Conservation (phyloP, 768 basidiomycete species). For the Boletus sp. region DNA sequence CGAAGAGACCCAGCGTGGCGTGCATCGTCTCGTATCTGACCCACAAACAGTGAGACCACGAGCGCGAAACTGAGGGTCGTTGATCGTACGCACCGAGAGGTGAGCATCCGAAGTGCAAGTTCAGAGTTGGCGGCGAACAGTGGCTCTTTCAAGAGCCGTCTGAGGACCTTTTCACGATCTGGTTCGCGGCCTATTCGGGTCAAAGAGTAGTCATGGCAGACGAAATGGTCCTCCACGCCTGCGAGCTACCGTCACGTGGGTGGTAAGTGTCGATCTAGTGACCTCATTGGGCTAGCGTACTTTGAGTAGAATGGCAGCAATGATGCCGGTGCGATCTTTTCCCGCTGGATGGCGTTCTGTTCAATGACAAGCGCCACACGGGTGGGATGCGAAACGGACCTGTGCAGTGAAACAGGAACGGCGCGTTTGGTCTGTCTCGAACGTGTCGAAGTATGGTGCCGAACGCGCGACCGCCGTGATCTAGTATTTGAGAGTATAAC, state of each 20-base stretch:
- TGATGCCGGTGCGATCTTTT: conserved; percentile 78
- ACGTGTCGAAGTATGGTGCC: conserved; percentile 72
- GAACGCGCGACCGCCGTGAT: conserved; percentile 67
- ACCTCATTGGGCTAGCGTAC: conserved; percentile 34
- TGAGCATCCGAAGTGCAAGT: conserved; percentile 81
- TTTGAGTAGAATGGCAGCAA: conserved; percentile 70
- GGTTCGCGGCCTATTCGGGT: conserved; percentile 81
- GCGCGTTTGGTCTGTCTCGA: conserved; percentile 62
- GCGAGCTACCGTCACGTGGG: conserved; percentile 50
- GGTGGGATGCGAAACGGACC: conserved; percentile 28
- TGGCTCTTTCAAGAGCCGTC: conserved; percentile 66
- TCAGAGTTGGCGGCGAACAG: conserved; percentile 70
- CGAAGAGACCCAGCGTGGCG: conserved; percentile 61
- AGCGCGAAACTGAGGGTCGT: neutral
- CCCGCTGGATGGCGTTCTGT: conserved; percentile 46
- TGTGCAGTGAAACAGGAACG: conserved; percentile 77
- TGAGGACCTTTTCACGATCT: conserved; percentile 66
- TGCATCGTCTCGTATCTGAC: conserved; percentile 71
- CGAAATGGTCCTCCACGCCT: conserved; percentile 61
- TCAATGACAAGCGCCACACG: neutral
- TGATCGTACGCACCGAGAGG: conserved; percentile 55
- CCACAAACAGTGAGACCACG: neutral
- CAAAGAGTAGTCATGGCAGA: conserved; percentile 74
- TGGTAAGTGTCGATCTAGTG: neutral
- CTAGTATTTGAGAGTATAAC: conserved; percentile 77